A percentile compares a stretch with the other conserved stretches of the same genome.
phyloP scores from a whole-genome alignment of 805 yeast genomes.

The Saccharomyces paradoxus region DNA sequence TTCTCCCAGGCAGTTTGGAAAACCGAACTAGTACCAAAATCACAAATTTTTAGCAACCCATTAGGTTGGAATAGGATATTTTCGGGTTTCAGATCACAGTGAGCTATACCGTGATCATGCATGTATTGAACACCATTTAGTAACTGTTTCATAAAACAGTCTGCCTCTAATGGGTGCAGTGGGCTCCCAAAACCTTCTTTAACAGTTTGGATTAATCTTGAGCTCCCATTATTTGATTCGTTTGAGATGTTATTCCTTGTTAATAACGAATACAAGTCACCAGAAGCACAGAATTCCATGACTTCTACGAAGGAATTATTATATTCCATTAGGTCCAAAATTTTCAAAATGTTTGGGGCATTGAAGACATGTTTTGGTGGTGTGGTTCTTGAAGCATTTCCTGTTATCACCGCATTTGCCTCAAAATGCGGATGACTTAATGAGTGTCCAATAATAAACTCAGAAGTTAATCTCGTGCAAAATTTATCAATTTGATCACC shows the following conservation, averaged over 20 bases:
- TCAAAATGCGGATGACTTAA: constrained; percentile 35
- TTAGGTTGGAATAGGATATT: constrained; percentile 61
- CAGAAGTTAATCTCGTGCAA: constrained; percentile 78
- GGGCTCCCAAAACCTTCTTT: constrained; percentile 39
- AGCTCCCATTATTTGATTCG: not conserved
- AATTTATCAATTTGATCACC: constrained; percentile 91
- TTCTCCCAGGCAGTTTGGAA: constrained; percentile 86
- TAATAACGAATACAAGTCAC: constrained; percentile 56
- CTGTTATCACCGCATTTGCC: constrained; percentile 1
- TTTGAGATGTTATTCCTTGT: constrained; percentile 33
- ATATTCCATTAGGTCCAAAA: constrained; percentile 66
- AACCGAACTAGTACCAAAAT: constrained; percentile 88
- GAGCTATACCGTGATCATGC: constrained; percentile 90
- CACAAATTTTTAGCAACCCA: constrained; percentile 65
- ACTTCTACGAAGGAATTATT: constrained; percentile 78
- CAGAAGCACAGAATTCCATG: constrained; percentile 89
- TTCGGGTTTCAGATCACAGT: constrained; percentile 87
- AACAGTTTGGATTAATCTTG: not conserved
- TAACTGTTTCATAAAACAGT: constrained; percentile 83
- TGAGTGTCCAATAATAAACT: constrained; percentile 79
- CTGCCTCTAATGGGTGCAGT: constrained; percentile 61
- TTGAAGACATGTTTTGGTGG: constrained; percentile 29
- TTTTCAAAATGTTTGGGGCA: constrained; percentile 59
- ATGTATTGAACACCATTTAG: constrained; percentile 74
- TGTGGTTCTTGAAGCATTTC: not conserved